Percentiles rank a stretch among this genome's conserved stretches.
Conservation (phyloP, 1,284 basidiomycete genomes). For the Chiua sp. region DNA sequence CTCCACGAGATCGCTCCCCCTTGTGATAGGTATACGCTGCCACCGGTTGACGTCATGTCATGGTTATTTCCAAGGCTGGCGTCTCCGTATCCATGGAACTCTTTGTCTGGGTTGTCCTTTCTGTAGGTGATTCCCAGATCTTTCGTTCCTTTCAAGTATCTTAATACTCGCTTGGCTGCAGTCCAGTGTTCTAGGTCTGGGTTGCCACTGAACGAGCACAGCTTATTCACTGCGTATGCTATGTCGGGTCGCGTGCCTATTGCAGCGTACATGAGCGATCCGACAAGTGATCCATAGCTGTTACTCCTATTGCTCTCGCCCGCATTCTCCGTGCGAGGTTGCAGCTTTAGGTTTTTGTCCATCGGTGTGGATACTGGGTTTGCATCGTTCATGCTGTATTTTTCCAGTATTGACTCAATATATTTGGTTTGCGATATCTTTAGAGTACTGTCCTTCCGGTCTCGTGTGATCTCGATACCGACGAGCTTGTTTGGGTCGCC, state of each 20-base stretch:
- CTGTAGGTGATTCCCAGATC: background rate
- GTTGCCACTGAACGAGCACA: background rate
- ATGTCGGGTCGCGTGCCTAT: background rate
- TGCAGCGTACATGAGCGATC: background rate
- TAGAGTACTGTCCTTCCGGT: background rate
- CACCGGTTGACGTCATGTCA: no score
- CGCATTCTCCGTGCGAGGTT: no score
- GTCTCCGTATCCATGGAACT: no score
- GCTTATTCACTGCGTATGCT: background rate
- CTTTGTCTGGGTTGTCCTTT: no score
- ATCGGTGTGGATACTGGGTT: background rate
- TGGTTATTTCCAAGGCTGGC: no score
- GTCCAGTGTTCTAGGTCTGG: background rate
- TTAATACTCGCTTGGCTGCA: constrained; percentile 1
- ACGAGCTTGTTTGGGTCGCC: constrained; percentile 6
- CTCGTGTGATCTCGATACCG: background rate
- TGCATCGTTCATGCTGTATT: background rate
- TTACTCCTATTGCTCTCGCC: no score
- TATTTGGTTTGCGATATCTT: constrained; percentile 6
- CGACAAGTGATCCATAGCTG: background rate
- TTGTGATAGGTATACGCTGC: no score
- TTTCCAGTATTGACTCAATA: background rate
- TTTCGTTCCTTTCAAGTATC: constrained; percentile 6
- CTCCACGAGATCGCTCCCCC: no score
- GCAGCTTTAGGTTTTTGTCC: no score